Conservation (phyloP, 306 rosid species). For the Gastrolobium bilobum region DNA sequence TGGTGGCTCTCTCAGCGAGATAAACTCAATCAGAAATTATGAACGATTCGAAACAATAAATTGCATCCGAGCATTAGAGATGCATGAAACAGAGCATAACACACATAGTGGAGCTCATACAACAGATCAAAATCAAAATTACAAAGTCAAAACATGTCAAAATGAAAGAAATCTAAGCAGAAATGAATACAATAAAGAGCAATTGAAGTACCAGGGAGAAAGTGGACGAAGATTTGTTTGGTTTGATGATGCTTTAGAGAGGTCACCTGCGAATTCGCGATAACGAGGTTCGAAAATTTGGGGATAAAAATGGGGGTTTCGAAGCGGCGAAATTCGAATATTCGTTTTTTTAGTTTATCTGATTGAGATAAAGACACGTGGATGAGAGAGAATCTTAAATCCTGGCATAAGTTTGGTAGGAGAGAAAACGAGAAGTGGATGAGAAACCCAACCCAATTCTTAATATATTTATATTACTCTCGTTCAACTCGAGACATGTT, state of each 20-base stretch:
- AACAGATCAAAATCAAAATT: not conserved
- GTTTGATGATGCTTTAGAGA: slow-evolving; percentile 6
- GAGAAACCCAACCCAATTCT: not conserved
- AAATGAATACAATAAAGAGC: not conserved
- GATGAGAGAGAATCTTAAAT: not conserved
- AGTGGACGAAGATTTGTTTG: not conserved
- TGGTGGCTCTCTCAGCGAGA: slow-evolving; percentile 35
- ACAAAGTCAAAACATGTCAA: not conserved
- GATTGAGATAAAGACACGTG: slow-evolving; percentile 21
- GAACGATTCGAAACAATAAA: not conserved
- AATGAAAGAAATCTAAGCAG: slow-evolving; percentile 20
- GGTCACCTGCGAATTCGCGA: not conserved
- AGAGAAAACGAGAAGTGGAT: not conserved
- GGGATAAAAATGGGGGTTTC: slow-evolving; percentile 31
- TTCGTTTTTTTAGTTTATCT: slow-evolving; percentile 36
- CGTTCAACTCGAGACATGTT: no score
- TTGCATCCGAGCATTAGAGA: not conserved
- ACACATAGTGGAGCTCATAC: not conserved
- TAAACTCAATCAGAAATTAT: not conserved
- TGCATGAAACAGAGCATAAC: not conserved
- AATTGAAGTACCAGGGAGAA: slow-evolving; percentile 42
- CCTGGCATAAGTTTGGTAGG: not conserved
- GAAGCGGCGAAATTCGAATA: slow-evolving; percentile 61
- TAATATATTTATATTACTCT: no score
- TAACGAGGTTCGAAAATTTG: slow-evolving; percentile 46